A percentile compares a stretch with the other conserved stretches of the same genome.
Conservation (phyloP, 257 asterid genomes). For the Plantago elongata region DNA sequence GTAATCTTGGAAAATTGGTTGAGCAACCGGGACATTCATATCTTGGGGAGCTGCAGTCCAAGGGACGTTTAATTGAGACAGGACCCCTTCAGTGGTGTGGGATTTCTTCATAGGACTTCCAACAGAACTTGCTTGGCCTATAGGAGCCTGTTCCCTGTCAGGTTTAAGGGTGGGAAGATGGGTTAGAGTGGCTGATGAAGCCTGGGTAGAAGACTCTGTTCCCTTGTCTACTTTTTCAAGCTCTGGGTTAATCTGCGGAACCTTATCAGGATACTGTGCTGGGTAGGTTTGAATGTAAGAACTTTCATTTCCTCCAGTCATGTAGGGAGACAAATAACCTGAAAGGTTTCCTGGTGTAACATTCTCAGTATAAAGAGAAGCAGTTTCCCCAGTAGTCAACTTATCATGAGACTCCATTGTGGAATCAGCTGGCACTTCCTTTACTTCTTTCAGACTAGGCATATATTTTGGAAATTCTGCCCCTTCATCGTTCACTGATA, state of each 20-base stretch:
- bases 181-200: slow-evolving; percentile 24
- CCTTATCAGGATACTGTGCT: not conserved
- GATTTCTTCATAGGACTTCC: slow-evolving; percentile 26
- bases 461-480: slow-evolving; percentile 23
- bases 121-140: slow-evolving; percentile 14
- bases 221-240: slow-evolving; percentile 27
- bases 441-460: slow-evolving; percentile 31
- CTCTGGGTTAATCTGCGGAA: slow-evolving; percentile 36
- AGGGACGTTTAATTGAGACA: slow-evolving; percentile 30
- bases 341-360: slow-evolving; percentile 28
- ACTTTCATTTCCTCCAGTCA: slow-evolving; percentile 21
- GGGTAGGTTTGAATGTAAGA: slow-evolving; percentile 24
- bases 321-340: slow-evolving; percentile 27
- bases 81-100: slow-evolving; percentile 24
- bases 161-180: slow-evolving; percentile 29
- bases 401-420: slow-evolving; percentile 27
- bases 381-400: slow-evolving; percentile 20
- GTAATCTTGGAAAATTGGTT: slow-evolving; percentile 34
- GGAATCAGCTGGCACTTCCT: slow-evolving; percentile 28
- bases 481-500: slow-evolving; percentile 34
- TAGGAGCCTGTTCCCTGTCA: slow-evolving; percentile 24
- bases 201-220: slow-evolving; percentile 25
- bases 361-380: slow-evolving; percentile 23
- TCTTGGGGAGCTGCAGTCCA: slow-evolving; percentile 27
- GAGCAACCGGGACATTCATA: slow-evolving; percentile 30